phyloP scores from a whole-genome alignment of 1,284 basidiomycete genomes.

The Pterulicium gracile region DNA sequence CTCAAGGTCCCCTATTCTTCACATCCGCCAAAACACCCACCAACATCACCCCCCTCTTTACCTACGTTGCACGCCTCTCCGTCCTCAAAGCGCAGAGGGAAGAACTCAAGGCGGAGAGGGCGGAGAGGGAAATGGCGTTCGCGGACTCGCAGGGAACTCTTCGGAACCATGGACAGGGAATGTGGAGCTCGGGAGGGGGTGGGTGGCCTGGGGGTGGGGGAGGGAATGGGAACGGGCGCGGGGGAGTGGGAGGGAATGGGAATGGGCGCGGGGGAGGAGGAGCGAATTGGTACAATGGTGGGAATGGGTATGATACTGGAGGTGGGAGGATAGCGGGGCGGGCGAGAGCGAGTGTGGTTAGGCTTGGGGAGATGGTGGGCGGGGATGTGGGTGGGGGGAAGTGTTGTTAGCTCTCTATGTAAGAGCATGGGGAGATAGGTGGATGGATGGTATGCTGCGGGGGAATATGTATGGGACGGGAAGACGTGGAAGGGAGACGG shows the following conservation, averaged over 20 bases:
- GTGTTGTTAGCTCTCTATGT: neutral
- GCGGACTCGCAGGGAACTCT: too few relatives aligned
- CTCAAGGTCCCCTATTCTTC: conserved; percentile 1
- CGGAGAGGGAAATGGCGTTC: neutral
- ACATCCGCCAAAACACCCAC: neutral
- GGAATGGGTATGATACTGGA: conserved; percentile 1
- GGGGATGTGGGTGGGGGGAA: neutral
- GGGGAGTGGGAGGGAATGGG: neutral
- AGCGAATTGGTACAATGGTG: neutral
- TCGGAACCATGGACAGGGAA: too few relatives aligned
- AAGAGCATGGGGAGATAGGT: neutral
- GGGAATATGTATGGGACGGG: too few relatives aligned
- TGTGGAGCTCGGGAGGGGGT: too few relatives aligned
- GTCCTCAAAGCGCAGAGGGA: neutral
- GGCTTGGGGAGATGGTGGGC: conserved; percentile 2
- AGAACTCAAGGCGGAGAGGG: neutral
- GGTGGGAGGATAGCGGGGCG: neutral
- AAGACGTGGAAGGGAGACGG: too few relatives aligned
- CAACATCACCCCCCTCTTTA: neutral
- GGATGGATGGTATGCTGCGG: too few relatives aligned
- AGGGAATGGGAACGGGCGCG: neutral
- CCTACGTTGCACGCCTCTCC: neutral
- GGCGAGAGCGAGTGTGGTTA: neutral
- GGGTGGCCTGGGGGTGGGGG: too few relatives aligned
- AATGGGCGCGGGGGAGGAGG: neutral